Evolutionary conservation across 2,329 filamentous ascomycete species (phyloP), one percentile per base, ranked within the genome.

Genomic region (Purpureocillium takamizusanense): DNA sequence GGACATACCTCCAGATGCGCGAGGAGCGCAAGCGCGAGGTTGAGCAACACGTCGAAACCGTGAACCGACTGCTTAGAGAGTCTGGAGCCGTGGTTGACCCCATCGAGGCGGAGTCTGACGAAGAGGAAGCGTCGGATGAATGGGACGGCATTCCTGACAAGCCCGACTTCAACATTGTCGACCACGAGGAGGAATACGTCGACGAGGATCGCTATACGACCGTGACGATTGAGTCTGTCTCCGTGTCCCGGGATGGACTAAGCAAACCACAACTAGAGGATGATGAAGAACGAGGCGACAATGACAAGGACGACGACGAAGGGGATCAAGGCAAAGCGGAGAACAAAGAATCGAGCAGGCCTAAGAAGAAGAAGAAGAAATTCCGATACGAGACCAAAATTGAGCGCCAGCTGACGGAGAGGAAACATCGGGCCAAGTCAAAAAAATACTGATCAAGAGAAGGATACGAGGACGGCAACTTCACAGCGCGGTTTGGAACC

Each of bases 181-280:
- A 94, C 55, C 80, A 86, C 49, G 85, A 95, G 57, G 88, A 90
- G 49, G 88, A 97, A 60, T 98, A 95, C 63, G 77, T 95, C 47
- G 92, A 98, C 59, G 92, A 97, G 59, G 90, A 95, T 60, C 85
- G 84, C 56, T 95, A 87, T 59, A 97, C 92, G 1, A 95, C 87
- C 1, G 92, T 98, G 18, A 95, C 86, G 0, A 81, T 98, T 1
- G 90, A 95, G 58, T 83, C 85, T 10, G 87, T 98, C 49, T 83
- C 82, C 45, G 75, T 94, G 13, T 81, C 83, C 11, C 77, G 78
- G 48, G 78, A 88, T 39, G 86, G 86, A 1, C 64, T 94, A 35
- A 70, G 76, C 41, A 81, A 75, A 50, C 59, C 63, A 4, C 57
- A 66, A 32, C 49, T 64, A 41, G 49, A 45, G 5, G 54, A 58